phyloP scores from a whole-genome alignment of 371 early-diverging fungal species.

The Mucor saturninus region DNA sequence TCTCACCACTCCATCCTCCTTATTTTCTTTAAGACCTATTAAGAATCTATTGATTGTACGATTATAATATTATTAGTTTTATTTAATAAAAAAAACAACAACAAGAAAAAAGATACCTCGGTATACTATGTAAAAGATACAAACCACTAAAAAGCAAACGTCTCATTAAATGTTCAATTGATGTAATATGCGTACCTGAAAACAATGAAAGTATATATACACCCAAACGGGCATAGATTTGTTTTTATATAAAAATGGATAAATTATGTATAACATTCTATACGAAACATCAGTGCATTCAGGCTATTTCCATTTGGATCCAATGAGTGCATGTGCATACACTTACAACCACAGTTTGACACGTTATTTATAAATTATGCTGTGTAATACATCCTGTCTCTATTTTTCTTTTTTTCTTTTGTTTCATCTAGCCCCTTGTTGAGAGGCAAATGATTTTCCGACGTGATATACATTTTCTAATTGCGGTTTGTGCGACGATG shows the following conservation, averaged over 20 bases:
- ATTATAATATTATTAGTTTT: slow-evolving; percentile 12
- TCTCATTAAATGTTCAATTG: too few relatives aligned
- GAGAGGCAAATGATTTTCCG: neutral
- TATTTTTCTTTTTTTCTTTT: neutral
- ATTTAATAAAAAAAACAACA: neutral
- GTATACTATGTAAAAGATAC: neutral
- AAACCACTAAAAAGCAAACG: too few relatives aligned
- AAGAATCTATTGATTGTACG: slow-evolving; percentile 16
- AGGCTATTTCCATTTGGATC: neutral
- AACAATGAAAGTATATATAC: too few relatives aligned
- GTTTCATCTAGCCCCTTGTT: neutral
- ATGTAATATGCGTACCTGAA: too few relatives aligned
- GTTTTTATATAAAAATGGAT: slow-evolving; percentile 1
- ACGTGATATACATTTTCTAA: neutral
- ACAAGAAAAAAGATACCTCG: neutral
- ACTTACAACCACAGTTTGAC: neutral
- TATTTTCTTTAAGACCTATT: slow-evolving; percentile 4
- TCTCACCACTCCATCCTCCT: neutral
- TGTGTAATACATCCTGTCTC: neutral
- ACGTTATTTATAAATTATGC: slow-evolving; percentile 2
- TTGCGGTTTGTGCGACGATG: neutral
- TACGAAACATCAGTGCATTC: neutral
- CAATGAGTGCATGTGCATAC: neutral
- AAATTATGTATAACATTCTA: neutral
- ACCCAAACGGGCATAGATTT: neutral